These are phyloP conservation scores for Chaetomium sp. DNA, from an alignment of 2,329 filamentous ascomycete genomes.

Conservation along the genomic window DNA sequence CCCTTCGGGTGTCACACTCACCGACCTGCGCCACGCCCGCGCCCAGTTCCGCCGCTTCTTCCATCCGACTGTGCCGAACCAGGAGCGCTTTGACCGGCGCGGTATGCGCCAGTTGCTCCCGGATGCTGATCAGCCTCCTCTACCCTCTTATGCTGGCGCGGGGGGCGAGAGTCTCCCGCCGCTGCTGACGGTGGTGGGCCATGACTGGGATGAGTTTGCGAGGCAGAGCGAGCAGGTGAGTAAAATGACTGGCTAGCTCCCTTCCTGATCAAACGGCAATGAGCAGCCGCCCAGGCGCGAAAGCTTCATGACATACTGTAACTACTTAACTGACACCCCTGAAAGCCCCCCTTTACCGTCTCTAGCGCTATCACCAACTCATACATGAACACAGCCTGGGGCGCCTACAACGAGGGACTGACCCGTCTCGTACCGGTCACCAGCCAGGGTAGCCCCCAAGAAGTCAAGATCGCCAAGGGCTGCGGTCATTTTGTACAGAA, in stretches of 20 bases:
- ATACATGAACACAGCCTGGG: constrained; percentile 50
- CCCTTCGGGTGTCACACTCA: constrained; percentile 33
- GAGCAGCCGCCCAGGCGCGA: too few species aligned
- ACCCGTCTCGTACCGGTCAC: constrained; percentile 35
- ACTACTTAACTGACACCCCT: too few species aligned
- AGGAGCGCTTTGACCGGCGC: constrained; percentile 43
- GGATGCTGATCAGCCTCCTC: constrained; percentile 33
- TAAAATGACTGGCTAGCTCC: background rate
- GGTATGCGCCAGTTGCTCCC: constrained; percentile 40
- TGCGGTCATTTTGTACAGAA: constrained; percentile 52
- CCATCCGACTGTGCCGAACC: constrained; percentile 42
- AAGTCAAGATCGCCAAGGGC: constrained; percentile 35
- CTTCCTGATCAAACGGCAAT: too few species aligned
- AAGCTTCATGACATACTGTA: too few species aligned
- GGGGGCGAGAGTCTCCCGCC: constrained; percentile 29
- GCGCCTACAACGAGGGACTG: constrained; percentile 46
- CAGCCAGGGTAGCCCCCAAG: background rate
- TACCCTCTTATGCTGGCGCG: constrained; percentile 28
- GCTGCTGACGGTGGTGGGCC: constrained; percentile 44
- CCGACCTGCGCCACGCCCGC: constrained; percentile 30
- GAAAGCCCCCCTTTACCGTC: constrained; percentile 26
- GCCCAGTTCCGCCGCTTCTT: constrained; percentile 36
- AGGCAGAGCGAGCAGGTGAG: constrained; percentile 33
- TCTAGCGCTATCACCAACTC: constrained; percentile 36
- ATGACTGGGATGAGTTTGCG: constrained; percentile 47